Percentiles rank a stretch among this genome's conserved stretches.
Evolutionary conservation across 345 rosid species (phyloP).

Genomic region (Pistacia atlantica): DNA sequence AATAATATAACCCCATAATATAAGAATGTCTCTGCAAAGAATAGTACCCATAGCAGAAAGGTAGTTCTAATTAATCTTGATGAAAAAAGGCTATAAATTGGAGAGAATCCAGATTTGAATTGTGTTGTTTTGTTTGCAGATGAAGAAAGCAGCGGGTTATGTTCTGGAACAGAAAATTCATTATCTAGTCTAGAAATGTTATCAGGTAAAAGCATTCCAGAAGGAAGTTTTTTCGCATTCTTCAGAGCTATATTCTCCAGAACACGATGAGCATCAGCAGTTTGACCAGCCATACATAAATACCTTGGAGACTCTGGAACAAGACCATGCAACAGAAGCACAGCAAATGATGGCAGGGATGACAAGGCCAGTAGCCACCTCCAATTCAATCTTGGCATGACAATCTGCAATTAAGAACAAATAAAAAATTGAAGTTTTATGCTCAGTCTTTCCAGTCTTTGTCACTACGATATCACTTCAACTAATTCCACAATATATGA

Average conservation of each 20-base stretch:
- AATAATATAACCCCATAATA: slow-evolving; percentile 66
- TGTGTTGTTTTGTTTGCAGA: slow-evolving; percentile 2
- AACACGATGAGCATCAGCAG: slow-evolving; percentile 41
- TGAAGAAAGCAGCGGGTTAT: slow-evolving; percentile 21
- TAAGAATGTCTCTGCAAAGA: slow-evolving; percentile 59
- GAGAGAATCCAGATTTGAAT: slow-evolving; percentile 36
- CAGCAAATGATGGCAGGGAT: slow-evolving; percentile 52
- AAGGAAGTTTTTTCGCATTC: slow-evolving; percentile 47
- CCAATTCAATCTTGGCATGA: slow-evolving; percentile 63
- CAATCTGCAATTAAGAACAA: slow-evolving; percentile 31
- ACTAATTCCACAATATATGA: too few relatives aligned
- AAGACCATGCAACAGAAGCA: slow-evolving; percentile 43
- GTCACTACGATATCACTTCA: too few relatives aligned
- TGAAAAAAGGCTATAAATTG: slow-evolving; percentile 43
- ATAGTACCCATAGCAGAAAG: slow-evolving; percentile 56
- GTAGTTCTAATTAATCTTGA: slow-evolving; percentile 47
- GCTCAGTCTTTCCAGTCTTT: background rate
- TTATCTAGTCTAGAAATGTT: slow-evolving; percentile 25
- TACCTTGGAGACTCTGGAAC: slow-evolving; percentile 70
- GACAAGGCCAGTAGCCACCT: slow-evolving; percentile 73
- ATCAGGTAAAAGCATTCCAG: slow-evolving; percentile 48
- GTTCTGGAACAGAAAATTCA: slow-evolving; percentile 22
- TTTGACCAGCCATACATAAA: slow-evolving; percentile 46
- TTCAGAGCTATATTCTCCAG: slow-evolving; percentile 45
- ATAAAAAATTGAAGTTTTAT: background rate